Base-by-base conservation (phyloP, 2,329 filamentous ascomycete genomes). In the Teratosphaeria gauchensis region DNA sequence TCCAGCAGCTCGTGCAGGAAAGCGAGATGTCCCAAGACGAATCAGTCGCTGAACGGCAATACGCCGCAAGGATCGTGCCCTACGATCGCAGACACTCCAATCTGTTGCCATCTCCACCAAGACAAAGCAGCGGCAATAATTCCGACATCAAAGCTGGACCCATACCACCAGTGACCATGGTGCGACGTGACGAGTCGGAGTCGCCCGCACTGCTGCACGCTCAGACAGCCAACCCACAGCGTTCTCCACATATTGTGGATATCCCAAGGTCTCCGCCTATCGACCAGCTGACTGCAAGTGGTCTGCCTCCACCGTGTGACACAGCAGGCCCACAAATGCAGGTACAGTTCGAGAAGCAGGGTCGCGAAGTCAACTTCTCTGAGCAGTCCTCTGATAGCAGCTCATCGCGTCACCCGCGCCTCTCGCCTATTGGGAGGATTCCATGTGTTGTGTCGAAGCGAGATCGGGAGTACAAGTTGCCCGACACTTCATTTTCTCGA, bases 361-460 rank as follows among this genome's bases (percentile, higher is more conserved):
- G 59, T 32, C 54, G 52, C 7, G 56, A 69, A 21, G 67, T 73
- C 21, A 62, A 61, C 4, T 66, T 69, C 35, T 73, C 74, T 6
- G 65, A 68, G 42, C 19, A 75, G 9, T 83, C 83, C 9, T 89
- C 84, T 68, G 82, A 63, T 19, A 60, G 28, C 16, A 35, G 57
- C 32, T 65, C 67, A 24, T 63, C 66, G 7, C 57, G 63, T 32
- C 64, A 65, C 42, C 64, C 66, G 28, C 62, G 91, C 58, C 77
- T 95, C 19, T 84, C 86, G 31, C 90, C 92, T 65, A 85, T 96
- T 53, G 92, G 91, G 8, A 84, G 92, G 16, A 96, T 96, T 56
- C 92, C 92, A 8, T 85, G 85, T 66, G 90, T 96, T 3, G 79
- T 92, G 32, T 89, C 84, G 53, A 84, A 82, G 55, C 76, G 78